phyloP scores from a whole-genome alignment of 805 yeast genomes.

The Brettanomyces sp. region DNA sequence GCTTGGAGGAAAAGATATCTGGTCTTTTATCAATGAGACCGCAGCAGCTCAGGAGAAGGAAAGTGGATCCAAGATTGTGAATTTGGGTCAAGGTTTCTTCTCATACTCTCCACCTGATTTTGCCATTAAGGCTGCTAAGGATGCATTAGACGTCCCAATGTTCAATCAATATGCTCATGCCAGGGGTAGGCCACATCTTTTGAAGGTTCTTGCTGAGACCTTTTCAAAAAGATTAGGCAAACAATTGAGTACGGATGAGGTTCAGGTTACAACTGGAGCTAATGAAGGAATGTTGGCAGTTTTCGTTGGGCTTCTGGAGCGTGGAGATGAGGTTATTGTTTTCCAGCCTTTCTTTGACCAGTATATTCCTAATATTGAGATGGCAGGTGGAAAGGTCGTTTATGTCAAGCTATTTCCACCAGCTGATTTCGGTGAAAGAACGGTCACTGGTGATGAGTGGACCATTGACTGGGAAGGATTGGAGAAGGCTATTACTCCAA shows the following conservation, averaged over 20 bases:
- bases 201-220: constrained; percentile 58
- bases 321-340: constrained; percentile 92
- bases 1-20: constrained; percentile 75
- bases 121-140: constrained; percentile 73
- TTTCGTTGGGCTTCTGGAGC: constrained; percentile 73
- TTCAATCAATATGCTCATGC: constrained; percentile 92
- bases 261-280: constrained; percentile 90
- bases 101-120: constrained; percentile 95
- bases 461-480: constrained; percentile 69
- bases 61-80: constrained; percentile 69
- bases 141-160: constrained; percentile 62
- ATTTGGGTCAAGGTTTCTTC: constrained; percentile 95
- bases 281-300: constrained; percentile 88
- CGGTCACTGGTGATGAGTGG: constrained; percentile 83
- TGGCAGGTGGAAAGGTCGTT: constrained; percentile 86
- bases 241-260: constrained; percentile 45
- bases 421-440: constrained; percentile 47
- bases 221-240: constrained; percentile 63
- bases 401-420: constrained; percentile 87
- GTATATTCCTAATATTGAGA: constrained; percentile 86
- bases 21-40: constrained; percentile 92
- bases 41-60: constrained; percentile 74
- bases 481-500: constrained; percentile 57
- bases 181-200: constrained; percentile 70
- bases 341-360: constrained; percentile 97